Percentiles rank a stretch among this genome's conserved stretches.
Conservation (phyloP, 2,329 filamentous ascomycete genomes). For the Seiridium cupressi region DNA sequence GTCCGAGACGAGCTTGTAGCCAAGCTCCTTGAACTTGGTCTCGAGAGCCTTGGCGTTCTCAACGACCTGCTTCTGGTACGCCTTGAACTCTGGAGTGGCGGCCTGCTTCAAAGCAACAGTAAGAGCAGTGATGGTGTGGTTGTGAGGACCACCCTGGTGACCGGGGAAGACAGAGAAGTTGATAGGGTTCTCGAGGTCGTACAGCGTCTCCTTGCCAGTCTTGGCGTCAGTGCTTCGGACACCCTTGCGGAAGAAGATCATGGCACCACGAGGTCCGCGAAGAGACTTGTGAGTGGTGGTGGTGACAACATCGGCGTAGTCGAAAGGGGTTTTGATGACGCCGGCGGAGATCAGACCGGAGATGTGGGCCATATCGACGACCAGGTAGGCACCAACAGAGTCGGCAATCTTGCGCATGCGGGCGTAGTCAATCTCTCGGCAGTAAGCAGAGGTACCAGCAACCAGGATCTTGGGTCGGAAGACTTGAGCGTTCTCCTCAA, state of each 20-base stretch:
- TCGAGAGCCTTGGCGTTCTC: constrained; percentile 92
- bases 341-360: constrained; percentile 91
- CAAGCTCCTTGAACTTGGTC: constrained; percentile 77
- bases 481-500: constrained; percentile 85
- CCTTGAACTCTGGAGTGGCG: constrained; percentile 82
- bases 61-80: constrained; percentile 90
- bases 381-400: constrained; percentile 87
- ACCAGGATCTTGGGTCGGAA: constrained; percentile 97
- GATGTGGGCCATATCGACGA: constrained; percentile 99
- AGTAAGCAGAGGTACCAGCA: constrained; percentile 96
- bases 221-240: constrained; percentile 87
- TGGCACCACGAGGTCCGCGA: constrained; percentile 93
- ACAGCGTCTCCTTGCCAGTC: constrained; percentile 83
- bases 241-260: constrained; percentile 99
- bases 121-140: constrained; percentile 98
- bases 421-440: constrained; percentile 93
- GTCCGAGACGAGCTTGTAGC: constrained; percentile 91
- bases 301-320: constrained; percentile 91
- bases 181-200: constrained; percentile 93
- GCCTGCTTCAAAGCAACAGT: constrained; percentile 95
- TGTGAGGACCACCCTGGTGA: constrained; percentile 97
- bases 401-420: constrained; percentile 97
- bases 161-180: constrained; percentile 99
- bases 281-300: constrained; percentile 99
- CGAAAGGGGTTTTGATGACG: constrained; percentile 92